A percentile compares a stretch with the other conserved stretches of the same genome.
Evolutionary conservation across 2,329 filamentous ascomycete genomes (phyloP).

Genomic region (Elsinoe necatrix): DNA sequence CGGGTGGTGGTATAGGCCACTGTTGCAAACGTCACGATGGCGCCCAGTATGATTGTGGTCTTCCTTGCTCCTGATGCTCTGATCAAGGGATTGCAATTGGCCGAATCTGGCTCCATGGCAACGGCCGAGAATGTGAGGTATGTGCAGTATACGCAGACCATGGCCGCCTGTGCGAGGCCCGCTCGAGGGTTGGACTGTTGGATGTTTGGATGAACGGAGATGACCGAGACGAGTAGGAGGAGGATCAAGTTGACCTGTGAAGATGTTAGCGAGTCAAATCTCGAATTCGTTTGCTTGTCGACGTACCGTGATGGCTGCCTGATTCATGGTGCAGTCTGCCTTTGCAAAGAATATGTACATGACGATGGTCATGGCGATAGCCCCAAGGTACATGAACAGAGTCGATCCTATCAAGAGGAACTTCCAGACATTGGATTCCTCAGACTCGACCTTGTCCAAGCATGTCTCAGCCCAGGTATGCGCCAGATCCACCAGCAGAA

Average conservation of each 20-base stretch:
- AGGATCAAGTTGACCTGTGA: constrained; percentile 69
- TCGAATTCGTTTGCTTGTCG: neutral
- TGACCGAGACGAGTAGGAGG: constrained; percentile 67
- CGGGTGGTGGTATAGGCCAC: constrained; percentile 96
- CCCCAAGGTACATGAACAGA: constrained; percentile 83
- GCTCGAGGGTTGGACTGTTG: constrained; percentile 91
- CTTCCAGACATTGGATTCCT: constrained; percentile 77
- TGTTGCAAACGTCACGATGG: constrained; percentile 91
- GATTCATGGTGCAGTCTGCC: constrained; percentile 84
- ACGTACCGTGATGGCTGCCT: constrained; percentile 74
- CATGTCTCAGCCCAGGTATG: constrained; percentile 98
- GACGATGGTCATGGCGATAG: constrained; percentile 85
- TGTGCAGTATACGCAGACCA: constrained; percentile 96
- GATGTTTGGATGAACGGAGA: constrained; percentile 82
- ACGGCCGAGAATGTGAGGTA: constrained; percentile 98
- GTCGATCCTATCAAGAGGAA: constrained; percentile 84
- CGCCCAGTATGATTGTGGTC: constrained; percentile 83
- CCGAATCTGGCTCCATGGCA: constrained; percentile 95
- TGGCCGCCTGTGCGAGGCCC: constrained; percentile 91
- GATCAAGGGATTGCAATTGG: constrained; percentile 86
- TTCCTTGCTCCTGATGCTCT: constrained; percentile 78
- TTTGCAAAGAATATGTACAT: constrained; percentile 95
- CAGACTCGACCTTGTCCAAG: constrained; percentile 82
- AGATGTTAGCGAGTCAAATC: constrained; percentile 7
- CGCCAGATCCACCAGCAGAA: constrained; percentile 87